Percentiles rank a stretch among this genome's conserved stretches.
Evolutionary conservation across 2,329 filamentous ascomycete genomes (phyloP).

Genomic region (Arthrobotrys sphaeroides): DNA sequence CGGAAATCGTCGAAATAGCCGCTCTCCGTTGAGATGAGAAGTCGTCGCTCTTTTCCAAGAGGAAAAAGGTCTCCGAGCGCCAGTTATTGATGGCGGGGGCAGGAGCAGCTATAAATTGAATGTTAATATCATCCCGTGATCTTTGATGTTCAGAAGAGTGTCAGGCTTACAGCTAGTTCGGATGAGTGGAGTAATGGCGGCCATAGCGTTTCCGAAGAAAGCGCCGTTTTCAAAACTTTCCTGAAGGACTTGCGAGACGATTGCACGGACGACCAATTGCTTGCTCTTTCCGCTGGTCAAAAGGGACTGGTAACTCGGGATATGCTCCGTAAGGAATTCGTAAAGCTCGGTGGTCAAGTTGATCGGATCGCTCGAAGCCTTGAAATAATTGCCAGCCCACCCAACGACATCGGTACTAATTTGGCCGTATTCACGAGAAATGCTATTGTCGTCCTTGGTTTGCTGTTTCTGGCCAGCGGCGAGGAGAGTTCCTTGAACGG

Average conservation of each 20-base stretch:
- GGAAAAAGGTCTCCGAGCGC: constrained; percentile 51
- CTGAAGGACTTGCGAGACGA: constrained; percentile 49
- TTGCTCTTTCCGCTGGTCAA: constrained; percentile 47
- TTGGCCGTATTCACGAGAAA: constrained; percentile 45
- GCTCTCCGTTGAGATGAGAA: constrained; percentile 37
- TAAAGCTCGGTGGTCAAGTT: constrained; percentile 49
- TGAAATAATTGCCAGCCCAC: constrained; percentile 51
- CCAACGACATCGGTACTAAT: constrained; percentile 45
- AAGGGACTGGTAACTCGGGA: constrained; percentile 34
- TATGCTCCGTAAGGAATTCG: constrained; percentile 48
- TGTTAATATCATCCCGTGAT: not conserved
- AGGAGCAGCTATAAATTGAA: constrained; percentile 19
- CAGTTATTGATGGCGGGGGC: constrained; percentile 39
- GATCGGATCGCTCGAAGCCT: constrained; percentile 45
- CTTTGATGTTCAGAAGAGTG: not conserved
- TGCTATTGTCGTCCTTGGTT: constrained; percentile 45
- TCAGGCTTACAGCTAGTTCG: constrained; percentile 43
- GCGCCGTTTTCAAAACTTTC: constrained; percentile 47
- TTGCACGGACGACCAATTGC: constrained; percentile 51
- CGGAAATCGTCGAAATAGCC: constrained; percentile 37
- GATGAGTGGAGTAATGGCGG: constrained; percentile 34
- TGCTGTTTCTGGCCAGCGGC: constrained; percentile 51
- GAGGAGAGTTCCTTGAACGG: constrained; percentile 50
- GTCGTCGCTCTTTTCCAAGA: constrained; percentile 50
- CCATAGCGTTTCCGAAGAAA: constrained; percentile 44